Evolutionary conservation across 768 basidiomycete species (phyloP).

Genomic region (Arthromyces matolae): DNA sequence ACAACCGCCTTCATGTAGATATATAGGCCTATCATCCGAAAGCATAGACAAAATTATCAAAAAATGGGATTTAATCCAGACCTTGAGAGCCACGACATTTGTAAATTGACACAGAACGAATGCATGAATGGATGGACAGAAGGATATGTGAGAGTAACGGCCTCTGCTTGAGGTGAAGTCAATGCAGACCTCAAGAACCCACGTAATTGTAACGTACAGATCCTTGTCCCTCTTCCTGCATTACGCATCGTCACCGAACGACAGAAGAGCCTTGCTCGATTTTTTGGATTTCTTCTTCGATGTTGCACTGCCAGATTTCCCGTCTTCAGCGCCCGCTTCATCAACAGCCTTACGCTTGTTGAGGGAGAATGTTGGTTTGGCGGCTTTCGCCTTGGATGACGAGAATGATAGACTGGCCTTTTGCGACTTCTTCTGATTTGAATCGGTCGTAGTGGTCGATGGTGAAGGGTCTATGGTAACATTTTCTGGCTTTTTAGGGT

Average conservation of each 20-base stretch:
- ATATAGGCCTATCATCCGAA: too few species aligned
- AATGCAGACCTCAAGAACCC: too few species aligned
- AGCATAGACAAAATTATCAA: too few species aligned
- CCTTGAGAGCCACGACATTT: too few species aligned
- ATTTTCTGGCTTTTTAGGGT: slow-evolving; percentile 21
- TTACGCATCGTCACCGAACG: slow-evolving; percentile 58
- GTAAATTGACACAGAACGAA: too few species aligned
- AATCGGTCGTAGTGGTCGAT: slow-evolving; percentile 6
- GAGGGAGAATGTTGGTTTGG: slow-evolving; percentile 22
- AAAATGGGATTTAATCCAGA: too few species aligned
- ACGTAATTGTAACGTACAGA: too few species aligned
- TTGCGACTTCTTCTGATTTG: slow-evolving; percentile 18
- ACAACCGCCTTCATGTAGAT: too few species aligned
- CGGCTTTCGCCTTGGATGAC: slow-evolving; percentile 35
- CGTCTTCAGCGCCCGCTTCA: slow-evolving; percentile 22
- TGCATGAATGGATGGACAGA: too few species aligned
- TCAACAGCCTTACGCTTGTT: slow-evolving; percentile 41
- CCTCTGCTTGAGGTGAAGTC: too few species aligned
- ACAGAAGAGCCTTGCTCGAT: slow-evolving; percentile 44
- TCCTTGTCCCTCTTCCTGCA: too few species aligned
- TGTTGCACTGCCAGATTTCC: slow-evolving; percentile 23
- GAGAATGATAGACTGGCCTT: slow-evolving; percentile 42
- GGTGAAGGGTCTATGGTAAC: slow-evolving; percentile 7
- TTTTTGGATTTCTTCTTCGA: slow-evolving; percentile 59
- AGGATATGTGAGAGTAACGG: too few species aligned